phyloP scores from a whole-genome alignment of 352 stramenopile genomes.

The Phytopythium kandeliae region DNA sequence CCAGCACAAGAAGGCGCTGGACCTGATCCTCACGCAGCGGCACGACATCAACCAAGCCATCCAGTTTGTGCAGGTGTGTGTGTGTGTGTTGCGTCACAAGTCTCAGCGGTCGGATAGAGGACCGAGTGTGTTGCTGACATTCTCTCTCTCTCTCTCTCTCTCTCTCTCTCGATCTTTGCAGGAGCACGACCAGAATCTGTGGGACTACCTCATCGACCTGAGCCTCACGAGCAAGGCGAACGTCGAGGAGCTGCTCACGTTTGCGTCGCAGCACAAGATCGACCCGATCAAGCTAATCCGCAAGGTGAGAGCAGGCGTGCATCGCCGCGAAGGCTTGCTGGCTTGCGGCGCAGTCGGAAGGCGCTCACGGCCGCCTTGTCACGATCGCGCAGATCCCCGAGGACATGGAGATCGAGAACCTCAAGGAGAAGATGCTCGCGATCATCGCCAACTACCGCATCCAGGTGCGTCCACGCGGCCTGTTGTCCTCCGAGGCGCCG shows the following conservation, averaged over 20 bases:
- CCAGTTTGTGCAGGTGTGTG: constrained; percentile 59
- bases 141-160: not conserved
- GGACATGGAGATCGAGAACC: constrained; percentile 75
- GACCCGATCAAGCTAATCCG: constrained; percentile 80
- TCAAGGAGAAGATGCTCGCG: constrained; percentile 76
- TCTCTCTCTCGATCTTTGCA: constrained; percentile 2
- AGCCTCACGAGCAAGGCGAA: constrained; percentile 73
- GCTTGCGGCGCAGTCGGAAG: too few species aligned
- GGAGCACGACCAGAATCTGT: constrained; percentile 67
- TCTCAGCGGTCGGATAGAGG: too few species aligned
- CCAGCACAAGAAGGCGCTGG: constrained; percentile 79
- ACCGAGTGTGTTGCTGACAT: not conserved
- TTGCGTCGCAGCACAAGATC: constrained; percentile 77
- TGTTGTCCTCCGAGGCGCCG: too few species aligned
- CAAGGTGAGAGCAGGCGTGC: constrained; percentile 60
- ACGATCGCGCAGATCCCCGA: constrained; percentile 49
- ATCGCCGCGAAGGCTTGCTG: too few species aligned
- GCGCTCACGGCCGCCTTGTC: too few species aligned
- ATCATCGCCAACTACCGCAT: constrained; percentile 81
- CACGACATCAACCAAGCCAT: constrained; percentile 79
- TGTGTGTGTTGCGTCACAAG: too few species aligned
- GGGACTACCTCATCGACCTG: constrained; percentile 82
- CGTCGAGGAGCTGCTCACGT: constrained; percentile 65
- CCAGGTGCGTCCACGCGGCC: constrained; percentile 31
- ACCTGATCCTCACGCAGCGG: constrained; percentile 79